Evolutionary conservation across 2,329 filamentous ascomycete genomes (phyloP).

Genomic region (Ophiostoma fasciatum): DNA sequence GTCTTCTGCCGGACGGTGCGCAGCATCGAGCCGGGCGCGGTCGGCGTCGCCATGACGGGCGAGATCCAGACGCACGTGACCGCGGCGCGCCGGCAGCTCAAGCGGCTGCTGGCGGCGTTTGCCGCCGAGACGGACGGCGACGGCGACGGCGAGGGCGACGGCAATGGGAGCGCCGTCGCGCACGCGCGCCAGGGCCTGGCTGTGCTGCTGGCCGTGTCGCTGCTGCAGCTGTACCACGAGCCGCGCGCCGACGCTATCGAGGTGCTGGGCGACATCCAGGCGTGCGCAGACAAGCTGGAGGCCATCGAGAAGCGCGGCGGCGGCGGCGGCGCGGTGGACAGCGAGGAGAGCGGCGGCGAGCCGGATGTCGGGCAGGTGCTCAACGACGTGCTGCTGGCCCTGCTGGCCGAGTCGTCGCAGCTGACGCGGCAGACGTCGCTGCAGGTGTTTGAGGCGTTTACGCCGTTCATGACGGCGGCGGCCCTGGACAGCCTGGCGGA

Average conservation of each 20-base stretch:
- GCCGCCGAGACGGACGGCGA: background rate
- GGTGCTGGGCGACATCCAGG: conserved; percentile 66
- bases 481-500: conserved; percentile 53
- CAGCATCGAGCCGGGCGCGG: conserved; percentile 35
- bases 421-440: conserved; percentile 76
- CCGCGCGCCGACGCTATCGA: conserved; percentile 66
- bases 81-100: conserved; percentile 33
- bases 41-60: conserved; percentile 38
- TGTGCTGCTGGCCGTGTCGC: conserved; percentile 67
- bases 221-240: conserved; percentile 81
- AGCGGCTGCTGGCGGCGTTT: conserved; percentile 28
- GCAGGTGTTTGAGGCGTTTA: conserved; percentile 76
- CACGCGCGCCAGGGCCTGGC: conserved; percentile 50
- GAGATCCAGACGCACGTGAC: conserved; percentile 37
- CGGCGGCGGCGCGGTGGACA: background rate
- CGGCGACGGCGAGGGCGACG: conserved; percentile 29
- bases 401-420: conserved; percentile 72
- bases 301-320: conserved; percentile 20
- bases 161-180: conserved; percentile 16
- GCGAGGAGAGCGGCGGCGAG: conserved; percentile 2
- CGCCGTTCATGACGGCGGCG: conserved; percentile 54
- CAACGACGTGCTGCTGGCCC: conserved; percentile 79
- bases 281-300: conserved; percentile 55
- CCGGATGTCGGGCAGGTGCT: conserved; percentile 51
- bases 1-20: conserved; percentile 39